These are phyloP conservation scores for Geranium rotundifolium DNA, from an alignment of 345 rosid genomes.

Conservation along the genomic window DNA sequence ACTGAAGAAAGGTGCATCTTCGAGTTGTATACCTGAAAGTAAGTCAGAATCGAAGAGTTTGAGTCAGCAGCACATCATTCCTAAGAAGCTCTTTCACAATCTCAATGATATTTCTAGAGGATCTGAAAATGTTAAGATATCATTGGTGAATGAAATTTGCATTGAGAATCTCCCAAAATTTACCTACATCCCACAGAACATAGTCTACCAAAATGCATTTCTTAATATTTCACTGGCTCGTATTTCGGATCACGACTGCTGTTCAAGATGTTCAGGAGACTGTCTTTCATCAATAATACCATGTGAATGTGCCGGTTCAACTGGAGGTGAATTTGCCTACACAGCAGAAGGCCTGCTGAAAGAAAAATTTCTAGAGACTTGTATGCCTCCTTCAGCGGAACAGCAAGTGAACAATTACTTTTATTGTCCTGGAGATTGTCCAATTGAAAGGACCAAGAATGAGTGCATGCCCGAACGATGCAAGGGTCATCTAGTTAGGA, in stretches of 20 bases:
- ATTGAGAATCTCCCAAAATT: slow-evolving; percentile 40
- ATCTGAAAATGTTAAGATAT: slow-evolving; percentile 45
- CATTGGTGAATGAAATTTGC: slow-evolving; percentile 45
- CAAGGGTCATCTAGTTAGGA: slow-evolving; percentile 70
- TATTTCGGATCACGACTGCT: slow-evolving; percentile 63
- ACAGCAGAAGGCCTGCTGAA: slow-evolving; percentile 43
- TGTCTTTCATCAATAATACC: slow-evolving; percentile 53
- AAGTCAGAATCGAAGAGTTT: slow-evolving; percentile 10
- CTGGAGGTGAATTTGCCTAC: slow-evolving; percentile 80
- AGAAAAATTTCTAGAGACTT: slow-evolving; percentile 41
- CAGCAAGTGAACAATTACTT: slow-evolving; percentile 27
- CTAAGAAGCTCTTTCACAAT: slow-evolving; percentile 14
- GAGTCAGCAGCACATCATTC: slow-evolving; percentile 12
- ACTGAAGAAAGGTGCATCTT: slow-evolving; percentile 4
- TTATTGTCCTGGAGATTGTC: slow-evolving; percentile 58
- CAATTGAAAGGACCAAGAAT: slow-evolving; percentile 43
- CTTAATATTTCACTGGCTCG: slow-evolving; percentile 58
- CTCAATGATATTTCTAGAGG: slow-evolving; percentile 44
- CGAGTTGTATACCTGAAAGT: slow-evolving; percentile 2
- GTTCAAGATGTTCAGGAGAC: slow-evolving; percentile 55
- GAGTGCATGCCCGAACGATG: slow-evolving; percentile 42
- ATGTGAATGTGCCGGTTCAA: slow-evolving; percentile 73
- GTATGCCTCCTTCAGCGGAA: slow-evolving; percentile 29
- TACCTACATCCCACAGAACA: slow-evolving; percentile 52
- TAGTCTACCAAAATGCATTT: slow-evolving; percentile 52